Conservation (phyloP, 148 eudicot species). For the Fagopyrum esculentum region DNA sequence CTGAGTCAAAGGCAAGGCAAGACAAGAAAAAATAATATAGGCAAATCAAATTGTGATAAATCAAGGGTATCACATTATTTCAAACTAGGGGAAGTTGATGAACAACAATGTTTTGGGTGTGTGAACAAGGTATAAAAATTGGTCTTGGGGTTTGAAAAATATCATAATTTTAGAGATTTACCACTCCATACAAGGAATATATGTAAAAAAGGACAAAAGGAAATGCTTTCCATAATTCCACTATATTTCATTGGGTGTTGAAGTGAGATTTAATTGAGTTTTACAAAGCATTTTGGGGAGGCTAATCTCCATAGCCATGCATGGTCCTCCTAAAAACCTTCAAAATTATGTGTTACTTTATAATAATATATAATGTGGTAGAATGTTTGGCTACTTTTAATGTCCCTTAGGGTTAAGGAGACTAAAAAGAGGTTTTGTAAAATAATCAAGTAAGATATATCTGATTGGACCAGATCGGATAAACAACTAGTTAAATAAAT, state of each 20-base stretch:
- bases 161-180: neutral
- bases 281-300: neutral
- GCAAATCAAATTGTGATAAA: neutral
- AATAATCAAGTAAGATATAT: too few species aligned
- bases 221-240: neutral
- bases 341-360: neutral
- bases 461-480: neutral
- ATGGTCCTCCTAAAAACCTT: slow-evolving; percentile 5
- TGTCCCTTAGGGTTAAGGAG: neutral
- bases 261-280: slow-evolving; percentile 5
- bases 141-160: neutral
- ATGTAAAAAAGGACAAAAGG: neutral
- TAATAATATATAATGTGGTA: neutral
- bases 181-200: neutral
- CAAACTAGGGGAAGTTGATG: too few species aligned
- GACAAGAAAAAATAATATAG: too few species aligned
- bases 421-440: neutral
- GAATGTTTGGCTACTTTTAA: neutral
- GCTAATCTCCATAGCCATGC: slow-evolving; percentile 1
- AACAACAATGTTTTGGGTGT: neutral
- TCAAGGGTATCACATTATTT: neutral
- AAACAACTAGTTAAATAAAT: too few species aligned
- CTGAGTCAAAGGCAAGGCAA: too few species aligned
- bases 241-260: slow-evolving; percentile 1
- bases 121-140: neutral